These are phyloP conservation scores for Boletellus sp. DNA, from an alignment of 768 basidiomycete genomes.

Conservation along the genomic window DNA sequence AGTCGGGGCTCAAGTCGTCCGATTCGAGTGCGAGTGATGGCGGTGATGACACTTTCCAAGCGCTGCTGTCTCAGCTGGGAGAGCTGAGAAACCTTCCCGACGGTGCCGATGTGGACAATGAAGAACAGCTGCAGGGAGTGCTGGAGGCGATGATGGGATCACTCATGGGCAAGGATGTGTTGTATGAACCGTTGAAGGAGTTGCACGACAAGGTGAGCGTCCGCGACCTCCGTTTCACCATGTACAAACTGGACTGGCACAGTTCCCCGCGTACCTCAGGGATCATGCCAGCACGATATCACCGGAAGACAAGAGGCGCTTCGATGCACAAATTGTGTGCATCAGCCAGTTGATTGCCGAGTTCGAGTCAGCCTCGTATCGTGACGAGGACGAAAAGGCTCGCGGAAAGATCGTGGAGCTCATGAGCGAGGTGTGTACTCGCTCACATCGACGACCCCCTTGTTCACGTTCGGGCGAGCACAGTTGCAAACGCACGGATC, in stretches of 20 bases:
- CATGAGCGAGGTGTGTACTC: slow-evolving; percentile 62
- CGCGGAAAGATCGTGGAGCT: slow-evolving; percentile 54
- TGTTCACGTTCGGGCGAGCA: not conserved
- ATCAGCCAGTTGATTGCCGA: slow-evolving; percentile 57
- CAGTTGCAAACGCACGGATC: slow-evolving; percentile 68
- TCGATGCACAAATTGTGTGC: slow-evolving; percentile 54
- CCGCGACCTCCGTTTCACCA: not conserved
- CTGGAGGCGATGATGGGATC: slow-evolving; percentile 60
- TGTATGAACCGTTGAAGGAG: slow-evolving; percentile 88
- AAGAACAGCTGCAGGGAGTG: slow-evolving; percentile 58
- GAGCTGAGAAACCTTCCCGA: slow-evolving; percentile 33
- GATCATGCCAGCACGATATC: slow-evolving; percentile 53
- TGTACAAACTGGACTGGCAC: not conserved
- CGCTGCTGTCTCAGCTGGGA: slow-evolving; percentile 47
- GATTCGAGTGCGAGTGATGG: slow-evolving; percentile 1
- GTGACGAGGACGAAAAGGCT: slow-evolving; percentile 48
- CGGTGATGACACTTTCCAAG: slow-evolving; percentile 45
- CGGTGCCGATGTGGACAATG: slow-evolving; percentile 34
- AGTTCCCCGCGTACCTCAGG: slow-evolving; percentile 78
- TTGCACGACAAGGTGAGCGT: slow-evolving; percentile 35
- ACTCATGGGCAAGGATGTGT: slow-evolving; percentile 35
- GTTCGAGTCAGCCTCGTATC: slow-evolving; percentile 61
- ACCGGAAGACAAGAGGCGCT: slow-evolving; percentile 58
- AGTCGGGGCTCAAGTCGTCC: slow-evolving; percentile 36
- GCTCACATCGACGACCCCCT: not conserved